Evolutionary conservation across 441 rosid species (phyloP), one percentile per base, ranked within the genome.

Genomic region (Francoa sonchifolia): DNA sequence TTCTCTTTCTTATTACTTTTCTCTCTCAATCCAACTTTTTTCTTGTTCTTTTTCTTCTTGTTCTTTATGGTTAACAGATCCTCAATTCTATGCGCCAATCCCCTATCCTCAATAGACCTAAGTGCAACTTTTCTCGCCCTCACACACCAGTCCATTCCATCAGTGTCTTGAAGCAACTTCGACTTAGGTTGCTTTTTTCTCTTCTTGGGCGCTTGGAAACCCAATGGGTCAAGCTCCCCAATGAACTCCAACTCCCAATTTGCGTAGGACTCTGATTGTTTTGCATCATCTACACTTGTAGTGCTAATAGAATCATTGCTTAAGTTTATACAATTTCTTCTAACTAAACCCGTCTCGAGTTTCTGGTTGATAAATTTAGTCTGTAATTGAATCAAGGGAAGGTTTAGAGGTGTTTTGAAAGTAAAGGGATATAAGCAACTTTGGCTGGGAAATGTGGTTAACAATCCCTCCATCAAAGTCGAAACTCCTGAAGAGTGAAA

Each of bases 131-230:
- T 79, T 59, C 87, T 75, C 6, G 96, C 86, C 62, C 79, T 75
- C 21, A 71, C 65, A 65, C 94, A 89, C 96, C 98, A 89, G 54
- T 82, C 96, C 96, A 85, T 89, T 38, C 77, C 78, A 51, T 72
- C 81, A 14, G 65, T 66, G 34, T 69, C 88, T 0, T 64, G 66
- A 11, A 75, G 71, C 43, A 68, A 51, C 49, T 47, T 63, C 7
- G 79, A 69, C 0, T 50, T 58, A 11, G 46, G 32, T 48, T 59
- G 64, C 33, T 72, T 73, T 59, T 76, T 78, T 57, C 61, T 76
- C 67, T 69, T 82, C 59, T 69, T 76, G 6, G 92, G 79, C 30
- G 73, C 62, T 55, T 61, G 73, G 34, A 30, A 57, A 42, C 68
- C 89, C 56, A 73, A 59, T 2, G 87, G 82, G 40, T 73, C 81